Evolutionary conservation across 2,329 filamentous ascomycete genomes (phyloP).

Genomic region (Nemania serpens): DNA sequence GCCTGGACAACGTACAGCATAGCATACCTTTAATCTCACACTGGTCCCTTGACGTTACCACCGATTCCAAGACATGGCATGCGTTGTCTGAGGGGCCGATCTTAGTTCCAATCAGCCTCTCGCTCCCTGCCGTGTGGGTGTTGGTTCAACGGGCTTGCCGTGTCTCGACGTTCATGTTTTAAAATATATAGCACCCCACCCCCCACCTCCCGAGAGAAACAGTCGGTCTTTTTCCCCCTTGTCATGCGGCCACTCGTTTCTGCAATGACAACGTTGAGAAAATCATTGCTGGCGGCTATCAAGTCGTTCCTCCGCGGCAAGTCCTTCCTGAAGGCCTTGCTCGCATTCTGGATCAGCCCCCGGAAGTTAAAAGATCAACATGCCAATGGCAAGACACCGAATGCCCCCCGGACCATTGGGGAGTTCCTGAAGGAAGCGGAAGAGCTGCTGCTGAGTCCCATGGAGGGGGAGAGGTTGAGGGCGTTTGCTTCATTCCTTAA

Average conservation of each 20-base stretch:
- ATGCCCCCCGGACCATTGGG: slow-evolving; percentile 42
- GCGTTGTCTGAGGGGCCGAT: slow-evolving; percentile 35
- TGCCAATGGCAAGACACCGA: slow-evolving; percentile 26
- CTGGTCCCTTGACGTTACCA: slow-evolving; percentile 25
- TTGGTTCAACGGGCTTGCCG: slow-evolving; percentile 17
- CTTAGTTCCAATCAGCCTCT: slow-evolving; percentile 31
- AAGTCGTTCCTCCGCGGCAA: slow-evolving; percentile 64
- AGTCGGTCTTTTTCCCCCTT: slow-evolving; percentile 32
- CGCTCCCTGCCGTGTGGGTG: slow-evolving; percentile 9
- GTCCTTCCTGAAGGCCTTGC: slow-evolving; percentile 61
- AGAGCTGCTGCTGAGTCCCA: slow-evolving; percentile 53
- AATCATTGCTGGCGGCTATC: slow-evolving; percentile 59
- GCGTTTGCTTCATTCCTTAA: slow-evolving; percentile 56
- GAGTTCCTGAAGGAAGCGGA: slow-evolving; percentile 64
- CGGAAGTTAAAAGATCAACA: slow-evolving; percentile 41
- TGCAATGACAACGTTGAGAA: slow-evolving; percentile 62
- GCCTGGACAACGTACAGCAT: slow-evolving; percentile 26
- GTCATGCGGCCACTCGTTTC: slow-evolving; percentile 58
- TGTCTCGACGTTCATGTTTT: slow-evolving; percentile 35
- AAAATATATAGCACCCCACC: slow-evolving; percentile 30
- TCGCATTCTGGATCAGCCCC: slow-evolving; percentile 59
- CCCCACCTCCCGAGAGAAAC: slow-evolving; percentile 22
- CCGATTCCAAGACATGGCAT: slow-evolving; percentile 36
- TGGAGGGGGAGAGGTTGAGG: slow-evolving; percentile 51
- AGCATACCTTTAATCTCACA: slow-evolving; percentile 28